phyloP scores from a whole-genome alignment of 495 filamentous ascomycete species.

The Chaetomium fimeti region DNA sequence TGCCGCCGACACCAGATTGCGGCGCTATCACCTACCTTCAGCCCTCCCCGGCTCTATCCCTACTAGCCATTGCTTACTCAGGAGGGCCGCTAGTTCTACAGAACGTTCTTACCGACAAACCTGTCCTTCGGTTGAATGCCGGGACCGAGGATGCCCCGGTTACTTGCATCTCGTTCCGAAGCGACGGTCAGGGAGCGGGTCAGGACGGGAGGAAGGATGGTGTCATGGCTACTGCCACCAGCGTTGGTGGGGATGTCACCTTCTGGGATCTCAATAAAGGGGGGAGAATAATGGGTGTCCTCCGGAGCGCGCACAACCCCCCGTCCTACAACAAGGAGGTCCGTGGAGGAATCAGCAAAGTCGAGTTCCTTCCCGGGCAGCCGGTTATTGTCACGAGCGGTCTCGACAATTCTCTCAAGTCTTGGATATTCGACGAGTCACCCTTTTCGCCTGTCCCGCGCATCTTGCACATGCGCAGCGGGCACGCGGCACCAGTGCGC shows the following conservation, averaged over 20 bases:
- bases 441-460: conserved; percentile 82
- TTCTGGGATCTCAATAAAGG: conserved; percentile 94
- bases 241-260: conserved; percentile 76
- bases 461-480: conserved; percentile 76
- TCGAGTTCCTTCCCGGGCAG: conserved; percentile 91
- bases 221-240: conserved; percentile 79
- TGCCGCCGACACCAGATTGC: conserved; percentile 61
- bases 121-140: conserved; percentile 63
- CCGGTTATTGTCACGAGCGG: conserved; percentile 86
- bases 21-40: conserved; percentile 80
- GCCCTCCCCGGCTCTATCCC: conserved; percentile 74
- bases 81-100: conserved; percentile 75
- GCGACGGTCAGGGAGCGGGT: conserved; percentile 85
- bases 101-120: conserved; percentile 73
- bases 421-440: conserved; percentile 89
- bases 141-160: conserved; percentile 58
- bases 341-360: conserved; percentile 64
- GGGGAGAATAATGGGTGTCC: conserved; percentile 73
- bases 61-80: conserved; percentile 85
- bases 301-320: conserved; percentile 81
- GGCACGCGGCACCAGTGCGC: conserved; percentile 82
- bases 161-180: conserved; percentile 85
- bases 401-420: conserved; percentile 87
- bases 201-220: conserved; percentile 77
- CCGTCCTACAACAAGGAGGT: conserved; percentile 50